Percentiles rank a stretch among this genome's conserved stretches.
These are phyloP conservation scores for Hymenoscyphus repandus DNA, from an alignment of 2,329 filamentous ascomycete genomes.

Conservation along the genomic window DNA sequence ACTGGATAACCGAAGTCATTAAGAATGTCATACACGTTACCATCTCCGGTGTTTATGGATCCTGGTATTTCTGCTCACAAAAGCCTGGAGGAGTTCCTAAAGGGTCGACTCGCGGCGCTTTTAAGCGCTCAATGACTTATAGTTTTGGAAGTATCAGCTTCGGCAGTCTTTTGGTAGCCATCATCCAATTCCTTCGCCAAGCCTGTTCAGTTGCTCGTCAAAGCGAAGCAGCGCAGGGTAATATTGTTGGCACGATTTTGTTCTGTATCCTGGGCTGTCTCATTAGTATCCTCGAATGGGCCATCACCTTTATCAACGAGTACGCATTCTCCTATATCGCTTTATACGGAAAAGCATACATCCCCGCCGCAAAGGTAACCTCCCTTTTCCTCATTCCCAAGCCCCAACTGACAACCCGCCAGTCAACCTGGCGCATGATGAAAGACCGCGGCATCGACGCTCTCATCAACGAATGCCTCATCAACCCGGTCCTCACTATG, in stretches of 20 bases:
- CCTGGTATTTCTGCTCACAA: constrained; percentile 79
- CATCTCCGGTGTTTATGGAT: constrained; percentile 82
- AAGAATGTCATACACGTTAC: constrained; percentile 91
- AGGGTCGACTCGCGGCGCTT: constrained; percentile 75
- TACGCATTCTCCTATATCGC: constrained; percentile 93
- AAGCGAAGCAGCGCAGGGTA: constrained; percentile 59
- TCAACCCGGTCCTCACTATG: constrained; percentile 57
- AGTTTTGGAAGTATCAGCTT: constrained; percentile 88
- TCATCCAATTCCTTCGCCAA: constrained; percentile 81
- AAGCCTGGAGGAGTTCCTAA: constrained; percentile 63
- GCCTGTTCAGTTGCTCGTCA: constrained; percentile 72
- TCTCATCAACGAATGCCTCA: constrained; percentile 59
- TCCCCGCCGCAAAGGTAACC: constrained; percentile 72
- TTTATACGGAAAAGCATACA: constrained; percentile 83
- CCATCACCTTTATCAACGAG: constrained; percentile 80
- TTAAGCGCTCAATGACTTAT: constrained; percentile 78
- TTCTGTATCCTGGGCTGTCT: constrained; percentile 76
- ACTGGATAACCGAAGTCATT: constrained; percentile 90
- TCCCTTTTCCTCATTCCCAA: constrained; percentile 13
- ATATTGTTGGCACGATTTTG: constrained; percentile 59
- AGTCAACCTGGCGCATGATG: constrained; percentile 59
- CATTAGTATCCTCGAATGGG: constrained; percentile 76
- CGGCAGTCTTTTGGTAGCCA: constrained; percentile 78
- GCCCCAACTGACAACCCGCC: constrained; percentile 1
- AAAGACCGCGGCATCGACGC: constrained; percentile 88